Conservation (phyloP, 1,139 yeast genomes). For the Suhomyces terraborum region DNA sequence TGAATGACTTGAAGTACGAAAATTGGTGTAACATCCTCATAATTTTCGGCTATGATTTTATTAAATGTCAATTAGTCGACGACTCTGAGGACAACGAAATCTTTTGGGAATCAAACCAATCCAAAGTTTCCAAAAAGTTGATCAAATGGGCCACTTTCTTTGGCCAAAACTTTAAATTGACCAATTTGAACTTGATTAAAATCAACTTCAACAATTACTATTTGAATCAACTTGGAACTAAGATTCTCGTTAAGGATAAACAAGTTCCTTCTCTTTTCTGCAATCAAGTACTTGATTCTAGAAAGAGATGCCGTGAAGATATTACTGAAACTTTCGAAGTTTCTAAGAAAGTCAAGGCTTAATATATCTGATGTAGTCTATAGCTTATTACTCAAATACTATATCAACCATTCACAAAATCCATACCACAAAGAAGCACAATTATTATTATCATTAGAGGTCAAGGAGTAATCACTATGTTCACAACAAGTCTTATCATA, state of each 20-base stretch:
- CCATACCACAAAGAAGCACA: too few species aligned
- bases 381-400: constrained; percentile 1
- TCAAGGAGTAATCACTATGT: not conserved
- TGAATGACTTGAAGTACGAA: constrained; percentile 52
- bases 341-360: constrained; percentile 10
- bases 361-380: constrained; percentile 1
- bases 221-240: constrained; percentile 37
- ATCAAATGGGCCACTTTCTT: constrained; percentile 37
- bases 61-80: constrained; percentile 23
- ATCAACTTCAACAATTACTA: constrained; percentile 37
- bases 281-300: constrained; percentile 10
- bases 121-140: constrained; percentile 26
- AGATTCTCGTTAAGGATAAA: constrained; percentile 27
- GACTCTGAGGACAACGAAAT: constrained; percentile 25
- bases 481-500: too few species aligned
- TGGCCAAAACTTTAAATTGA: constrained; percentile 19
- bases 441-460: not conserved
- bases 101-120: constrained; percentile 32
- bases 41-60: constrained; percentile 50
- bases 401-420: not conserved
- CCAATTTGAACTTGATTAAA: constrained; percentile 22
- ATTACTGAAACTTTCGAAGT: constrained; percentile 4
- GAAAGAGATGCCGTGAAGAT: constrained; percentile 25
- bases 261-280: constrained; percentile 20
- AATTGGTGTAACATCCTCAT: constrained; percentile 55